A percentile compares a stretch with the other conserved stretches of the same genome.
Conservation (phyloP, 164 flowering plant genomes). For the Tetrastigma voinierianum region DNA sequence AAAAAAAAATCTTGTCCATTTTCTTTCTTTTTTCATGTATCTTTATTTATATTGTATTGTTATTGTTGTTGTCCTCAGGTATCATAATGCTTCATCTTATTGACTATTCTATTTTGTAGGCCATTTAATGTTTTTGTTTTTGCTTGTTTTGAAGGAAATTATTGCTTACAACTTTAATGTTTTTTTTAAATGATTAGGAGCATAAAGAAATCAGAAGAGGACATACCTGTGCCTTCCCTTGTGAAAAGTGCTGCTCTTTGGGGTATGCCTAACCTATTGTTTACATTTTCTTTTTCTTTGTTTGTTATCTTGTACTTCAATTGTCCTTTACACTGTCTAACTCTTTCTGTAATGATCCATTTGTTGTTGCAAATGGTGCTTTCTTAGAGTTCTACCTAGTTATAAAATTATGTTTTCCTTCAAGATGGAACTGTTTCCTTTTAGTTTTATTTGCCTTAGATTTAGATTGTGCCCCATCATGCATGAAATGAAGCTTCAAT, state of each 20-base stretch:
- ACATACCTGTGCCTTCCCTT: conserved; percentile 93
- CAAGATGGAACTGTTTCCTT: not conserved
- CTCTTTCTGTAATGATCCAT: not conserved
- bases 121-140: not conserved
- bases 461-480: not conserved
- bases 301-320: not conserved
- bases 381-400: not conserved
- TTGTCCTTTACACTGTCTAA: no score
- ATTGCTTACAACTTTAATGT: not conserved
- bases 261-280: conserved; percentile 46
- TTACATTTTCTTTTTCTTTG: not conserved
- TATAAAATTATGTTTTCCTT: not conserved
- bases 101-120: no score
- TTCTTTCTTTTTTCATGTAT: no score
- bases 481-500: not conserved
- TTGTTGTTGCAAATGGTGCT: not conserved
- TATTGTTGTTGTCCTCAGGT: no score
- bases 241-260: conserved; percentile 92
- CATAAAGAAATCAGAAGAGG: conserved; percentile 80
- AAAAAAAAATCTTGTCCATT: no score
- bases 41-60: no score
- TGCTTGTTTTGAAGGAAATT: not conserved
- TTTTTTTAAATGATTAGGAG: conserved; percentile 47
- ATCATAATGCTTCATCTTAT: no score
- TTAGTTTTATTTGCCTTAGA: not conserved